Conservation (phyloP, 1,284 basidiomycete genomes). For the Heterobasidion parviporum region DNA sequence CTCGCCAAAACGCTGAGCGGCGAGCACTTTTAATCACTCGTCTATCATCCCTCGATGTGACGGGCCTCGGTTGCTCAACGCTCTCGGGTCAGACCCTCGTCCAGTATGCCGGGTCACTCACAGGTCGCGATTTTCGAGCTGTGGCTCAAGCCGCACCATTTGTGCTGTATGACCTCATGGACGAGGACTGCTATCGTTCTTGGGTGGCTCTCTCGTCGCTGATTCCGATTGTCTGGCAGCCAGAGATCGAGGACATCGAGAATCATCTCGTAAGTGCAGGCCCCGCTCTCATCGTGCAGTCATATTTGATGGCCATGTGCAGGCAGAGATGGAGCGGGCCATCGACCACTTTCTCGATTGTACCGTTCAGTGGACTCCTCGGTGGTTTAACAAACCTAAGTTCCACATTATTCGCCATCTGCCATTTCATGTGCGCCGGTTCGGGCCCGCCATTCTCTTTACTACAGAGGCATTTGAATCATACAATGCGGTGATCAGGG, state of each 20-base stretch:
- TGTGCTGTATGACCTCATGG: slow-evolving; percentile 19
- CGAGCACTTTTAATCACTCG: slow-evolving; percentile 15
- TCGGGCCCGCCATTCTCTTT: slow-evolving; percentile 5
- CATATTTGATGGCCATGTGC: neutral
- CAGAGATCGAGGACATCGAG: slow-evolving; percentile 15
- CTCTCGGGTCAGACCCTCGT: slow-evolving; percentile 19
- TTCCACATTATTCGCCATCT: slow-evolving; percentile 18
- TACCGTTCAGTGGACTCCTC: slow-evolving; percentile 8
- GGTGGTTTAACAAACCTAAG: slow-evolving; percentile 20
- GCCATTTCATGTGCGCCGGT: slow-evolving; percentile 10
- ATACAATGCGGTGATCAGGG: too few species aligned
- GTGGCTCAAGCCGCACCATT: slow-evolving; percentile 22
- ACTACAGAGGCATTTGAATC: slow-evolving; percentile 36
- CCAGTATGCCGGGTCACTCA: slow-evolving; percentile 20
- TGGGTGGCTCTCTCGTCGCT: slow-evolving; percentile 19
- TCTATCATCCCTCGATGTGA: slow-evolving; percentile 15
- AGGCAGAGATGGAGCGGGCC: neutral
- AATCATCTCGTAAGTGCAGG: slow-evolving; percentile 7
- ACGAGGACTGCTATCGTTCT: slow-evolving; percentile 8
- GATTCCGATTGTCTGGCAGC: slow-evolving; percentile 20
- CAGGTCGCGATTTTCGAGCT: slow-evolving; percentile 21
- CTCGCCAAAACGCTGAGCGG: slow-evolving; percentile 7
- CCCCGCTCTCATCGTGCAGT: neutral
- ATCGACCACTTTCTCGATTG: slow-evolving; percentile 13
- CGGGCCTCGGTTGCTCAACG: slow-evolving; percentile 15